Conservation (phyloP, 495 filamentous ascomycete species). For the Parathielavia appendiculata region DNA sequence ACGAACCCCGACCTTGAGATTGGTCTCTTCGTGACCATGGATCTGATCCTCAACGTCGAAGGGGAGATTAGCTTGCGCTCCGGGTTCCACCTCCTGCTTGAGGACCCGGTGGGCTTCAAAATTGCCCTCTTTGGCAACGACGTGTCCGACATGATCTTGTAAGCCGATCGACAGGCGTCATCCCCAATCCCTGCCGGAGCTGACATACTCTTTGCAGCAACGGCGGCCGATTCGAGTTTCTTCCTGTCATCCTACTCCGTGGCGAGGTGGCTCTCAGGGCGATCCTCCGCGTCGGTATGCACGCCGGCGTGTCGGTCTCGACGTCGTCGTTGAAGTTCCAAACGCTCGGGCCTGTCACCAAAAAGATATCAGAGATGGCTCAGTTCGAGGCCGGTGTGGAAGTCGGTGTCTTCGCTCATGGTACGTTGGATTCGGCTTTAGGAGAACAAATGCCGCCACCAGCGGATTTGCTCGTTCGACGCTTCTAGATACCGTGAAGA, state of each 20-base stretch:
- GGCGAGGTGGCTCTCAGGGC: conserved; percentile 41
- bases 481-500: too few relatives aligned
- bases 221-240: conserved; percentile 52
- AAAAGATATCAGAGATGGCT: background rate
- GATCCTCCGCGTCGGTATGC: conserved; percentile 41
- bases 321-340: background rate
- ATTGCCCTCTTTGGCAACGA: conserved; percentile 38
- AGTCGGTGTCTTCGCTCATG: conserved; percentile 38
- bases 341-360: background rate
- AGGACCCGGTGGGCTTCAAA: conserved; percentile 42
- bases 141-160: conserved; percentile 45
- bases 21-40: conserved; percentile 42
- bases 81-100: conserved; percentile 49
- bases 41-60: conserved; percentile 45
- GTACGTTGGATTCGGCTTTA: conserved; percentile 22
- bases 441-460: too few relatives aligned
- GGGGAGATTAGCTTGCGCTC: conserved; percentile 45
- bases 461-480: too few relatives aligned
- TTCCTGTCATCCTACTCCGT: conserved; percentile 46
- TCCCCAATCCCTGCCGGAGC: background rate
- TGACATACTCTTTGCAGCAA: background rate
- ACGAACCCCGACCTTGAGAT: conserved; percentile 32
- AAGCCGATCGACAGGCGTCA: too few relatives aligned
- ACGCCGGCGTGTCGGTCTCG: conserved; percentile 40
- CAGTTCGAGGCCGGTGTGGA: conserved; percentile 39